Percentiles rank a stretch among this genome's conserved stretches.
Evolutionary conservation across 2,329 filamentous ascomycete species (phyloP).

Genomic region (Rhynchosporium graminicola): DNA sequence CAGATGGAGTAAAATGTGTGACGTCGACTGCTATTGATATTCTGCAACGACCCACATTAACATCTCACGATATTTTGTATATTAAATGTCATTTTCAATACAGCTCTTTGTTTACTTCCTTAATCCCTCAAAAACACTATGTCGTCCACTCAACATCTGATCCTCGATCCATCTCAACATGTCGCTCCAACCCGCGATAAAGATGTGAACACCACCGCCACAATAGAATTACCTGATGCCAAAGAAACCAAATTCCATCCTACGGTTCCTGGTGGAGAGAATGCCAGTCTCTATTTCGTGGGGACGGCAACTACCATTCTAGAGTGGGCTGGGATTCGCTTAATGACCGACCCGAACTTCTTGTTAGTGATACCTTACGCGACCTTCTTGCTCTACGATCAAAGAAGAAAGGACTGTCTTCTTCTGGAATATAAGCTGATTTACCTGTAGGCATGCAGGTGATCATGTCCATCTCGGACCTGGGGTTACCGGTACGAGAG

Average conservation of each 20-base stretch:
- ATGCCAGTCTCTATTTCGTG: constrained; percentile 54
- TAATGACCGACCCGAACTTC: constrained; percentile 65
- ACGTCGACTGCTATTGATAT: too few species aligned
- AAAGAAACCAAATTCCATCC: constrained; percentile 6
- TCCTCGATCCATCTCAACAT: constrained; percentile 3
- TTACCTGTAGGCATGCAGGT: constrained; percentile 49
- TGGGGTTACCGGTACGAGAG: constrained; percentile 55
- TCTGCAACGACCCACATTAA: too few species aligned
- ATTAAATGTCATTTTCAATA: too few species aligned
- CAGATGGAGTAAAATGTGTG: too few species aligned
- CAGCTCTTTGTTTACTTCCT: too few species aligned
- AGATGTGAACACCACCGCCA: background rate
- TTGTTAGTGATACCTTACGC: constrained; percentile 39
- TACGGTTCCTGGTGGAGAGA: constrained; percentile 36
- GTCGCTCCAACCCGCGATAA: constrained; percentile 5
- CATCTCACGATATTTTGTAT: too few species aligned
- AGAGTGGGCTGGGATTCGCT: constrained; percentile 53
- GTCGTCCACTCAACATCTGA: background rate
- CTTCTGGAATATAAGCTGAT: background rate
- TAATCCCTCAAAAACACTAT: background rate
- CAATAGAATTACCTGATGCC: background rate
- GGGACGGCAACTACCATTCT: constrained; percentile 59
- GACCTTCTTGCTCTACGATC: background rate
- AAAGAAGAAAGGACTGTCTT: background rate
- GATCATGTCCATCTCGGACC: constrained; percentile 68